Evolutionary conservation across 2,329 filamentous ascomycete species (phyloP), one percentile per base, ranked within the genome.

Genomic region (Aspergillus calidoustus): DNA sequence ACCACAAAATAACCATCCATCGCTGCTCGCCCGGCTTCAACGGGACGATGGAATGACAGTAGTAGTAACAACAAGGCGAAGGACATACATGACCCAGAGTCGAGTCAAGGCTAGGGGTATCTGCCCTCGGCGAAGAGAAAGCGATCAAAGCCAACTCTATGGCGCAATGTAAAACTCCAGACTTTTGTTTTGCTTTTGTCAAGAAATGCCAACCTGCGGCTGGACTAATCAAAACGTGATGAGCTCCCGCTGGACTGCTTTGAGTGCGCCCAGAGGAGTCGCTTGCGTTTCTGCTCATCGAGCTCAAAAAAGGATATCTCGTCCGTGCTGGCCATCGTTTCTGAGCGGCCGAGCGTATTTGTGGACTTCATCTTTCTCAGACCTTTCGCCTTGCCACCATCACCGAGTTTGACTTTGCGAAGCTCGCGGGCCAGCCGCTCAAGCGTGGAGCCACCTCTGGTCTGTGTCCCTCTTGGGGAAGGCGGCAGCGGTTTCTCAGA

Each of bases 361-460:
- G 81, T 81, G 56, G 84, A 83, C 51, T 84, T 83, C 73, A 88
- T 86, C 66, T 77, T 78, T 50, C 69, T 68, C n/a, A 70, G 64
- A 23, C 63, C 66, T 59, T 68, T 73, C n/a, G 61, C 49, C 51
- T 73, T 74, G 22, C 64, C 68, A 23, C 62, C 59, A 43, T 71
- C 66, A 47, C 73, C 70, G n/a, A 76, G 65, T 31, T 83, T 83
- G n/a, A 76, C 64, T 31, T 83, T 83, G 64, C 82, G 83, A 64
- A 89, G 77, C 65, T 87, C 86, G 43, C 84, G 81, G 11, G 84
- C 84, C 62, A 89, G 82, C 68, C 83, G 84, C 74, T 88, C 86
- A 11, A 89, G 75, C n/a, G 82, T 80, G 50, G 83, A 86, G 38
- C 80, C 79, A 19, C 77, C 38, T 66, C 62, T 49, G 8, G 23